phyloP scores from a whole-genome alignment of 331 rosid genomes.

The Quercus lobata region DNA sequence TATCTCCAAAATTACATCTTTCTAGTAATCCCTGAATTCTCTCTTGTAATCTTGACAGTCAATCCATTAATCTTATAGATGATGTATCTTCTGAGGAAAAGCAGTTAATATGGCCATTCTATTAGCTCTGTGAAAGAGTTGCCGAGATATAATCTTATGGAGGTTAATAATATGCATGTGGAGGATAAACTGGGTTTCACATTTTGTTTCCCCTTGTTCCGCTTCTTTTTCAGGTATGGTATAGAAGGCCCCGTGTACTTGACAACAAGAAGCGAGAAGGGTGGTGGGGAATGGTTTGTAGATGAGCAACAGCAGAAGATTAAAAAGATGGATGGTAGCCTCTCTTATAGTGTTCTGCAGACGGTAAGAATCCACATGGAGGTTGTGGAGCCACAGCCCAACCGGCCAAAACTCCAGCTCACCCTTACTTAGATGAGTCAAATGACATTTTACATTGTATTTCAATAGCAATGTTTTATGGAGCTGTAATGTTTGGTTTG shows the following conservation, averaged over 20 bases:
- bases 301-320: slow-evolving; percentile 88
- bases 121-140: not conserved
- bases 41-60: not conserved
- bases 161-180: not conserved
- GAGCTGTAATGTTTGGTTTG: not conserved
- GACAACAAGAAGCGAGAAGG: slow-evolving; percentile 65
- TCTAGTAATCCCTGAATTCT: not conserved
- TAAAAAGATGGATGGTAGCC: slow-evolving; percentile 80
- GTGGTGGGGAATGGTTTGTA: slow-evolving; percentile 81
- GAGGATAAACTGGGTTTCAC: not conserved
- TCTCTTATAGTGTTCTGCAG: slow-evolving; percentile 66
- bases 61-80: not conserved
- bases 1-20: not conserved
- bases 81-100: not conserved
- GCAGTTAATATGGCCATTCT: not conserved
- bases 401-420: slow-evolving; percentile 86
- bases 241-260: slow-evolving; percentile 94
- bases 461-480: not conserved
- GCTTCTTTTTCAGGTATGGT: slow-evolving; percentile 51
- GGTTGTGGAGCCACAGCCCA: slow-evolving; percentile 94
- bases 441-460: not conserved
- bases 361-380: slow-evolving; percentile 75
- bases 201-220: too few relatives aligned
- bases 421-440: slow-evolving; percentile 40
- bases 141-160: not conserved